Base-by-base conservation (phyloP, 2,329 filamentous ascomycete genomes). In the Botryosphaeria dothidea region DNA sequence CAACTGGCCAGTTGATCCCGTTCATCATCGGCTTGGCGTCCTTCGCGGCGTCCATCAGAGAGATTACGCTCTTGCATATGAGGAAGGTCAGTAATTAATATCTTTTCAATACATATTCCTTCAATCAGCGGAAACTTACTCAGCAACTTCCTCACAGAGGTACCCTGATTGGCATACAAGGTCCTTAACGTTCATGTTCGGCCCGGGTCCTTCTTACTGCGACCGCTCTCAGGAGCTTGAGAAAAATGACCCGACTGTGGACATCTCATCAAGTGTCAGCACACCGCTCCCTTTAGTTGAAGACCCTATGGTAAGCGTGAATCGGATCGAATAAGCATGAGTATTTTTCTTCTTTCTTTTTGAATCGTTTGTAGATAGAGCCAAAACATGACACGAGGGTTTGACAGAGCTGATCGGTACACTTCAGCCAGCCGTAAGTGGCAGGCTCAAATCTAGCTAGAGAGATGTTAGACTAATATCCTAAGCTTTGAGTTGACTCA, bases 1-100 rank as follows among this genome's bases (percentile, higher is more conserved):
- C 41, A 5, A 61, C 45, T n/a, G 57, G 57, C 9, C 57, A 61
- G 41, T 27, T 61, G n/a, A 48, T 48, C 41, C 41, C 57, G 8
- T 61, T 61, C 57, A 61, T 61, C 27, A 36, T 61, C n/a, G 57
- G 57, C 1, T 9, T 58, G 19, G 54, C 36, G 2, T 43, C 34
- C 4, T 45, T 58, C 23, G 36, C 41, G 4, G 57, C 57, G 3
- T 46, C 25, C 2, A 11, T 34, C 7, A 29, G 57, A 17, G 41
- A 46, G 41, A 23, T 61, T 51, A 15, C 9, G 25, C 25, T 49
- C 19, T 15, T 49, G 45, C 45, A 49, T 13, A 25, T 49, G 11
- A 49, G 45, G 17, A 49, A 7, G 21, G 11, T 49, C 23, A 11
- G 45, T 49, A 8, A 13, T 49, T 5, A 34, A 11, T 4, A 2